Percentiles rank a stretch among this genome's conserved stretches.
Conservation (phyloP, 139 green algal species). For the Coccomyxa sp. region DNA sequence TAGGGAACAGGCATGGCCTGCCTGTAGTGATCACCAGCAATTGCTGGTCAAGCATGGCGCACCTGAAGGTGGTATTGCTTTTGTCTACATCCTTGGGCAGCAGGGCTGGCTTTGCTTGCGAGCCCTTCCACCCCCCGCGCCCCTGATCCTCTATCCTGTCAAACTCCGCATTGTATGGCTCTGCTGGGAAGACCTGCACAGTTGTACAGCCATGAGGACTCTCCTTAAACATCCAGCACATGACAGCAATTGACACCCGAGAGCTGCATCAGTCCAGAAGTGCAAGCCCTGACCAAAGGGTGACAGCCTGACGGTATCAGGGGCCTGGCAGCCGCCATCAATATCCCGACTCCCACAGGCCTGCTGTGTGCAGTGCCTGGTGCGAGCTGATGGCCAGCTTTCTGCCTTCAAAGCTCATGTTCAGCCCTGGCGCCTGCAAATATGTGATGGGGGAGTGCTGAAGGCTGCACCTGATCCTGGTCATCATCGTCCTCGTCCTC, state of each 20-base stretch:
- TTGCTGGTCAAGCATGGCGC: neutral
- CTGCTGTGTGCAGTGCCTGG: too few species aligned
- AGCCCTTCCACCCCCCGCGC: neutral
- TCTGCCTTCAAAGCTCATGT: too few species aligned
- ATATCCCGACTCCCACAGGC: too few species aligned
- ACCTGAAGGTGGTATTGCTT: neutral
- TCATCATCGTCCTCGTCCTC: neutral
- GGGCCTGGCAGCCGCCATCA: too few species aligned
- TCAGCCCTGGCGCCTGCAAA: too few species aligned
- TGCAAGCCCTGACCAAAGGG: too few species aligned
- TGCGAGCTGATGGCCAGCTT: too few species aligned
- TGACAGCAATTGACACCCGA: too few species aligned
- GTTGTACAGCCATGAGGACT: neutral
- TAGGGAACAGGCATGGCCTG: neutral
- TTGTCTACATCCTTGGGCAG: neutral
- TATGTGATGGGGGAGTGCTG: neutral
- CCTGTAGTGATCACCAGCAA: neutral
- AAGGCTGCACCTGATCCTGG: neutral
- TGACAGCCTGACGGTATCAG: too few species aligned
- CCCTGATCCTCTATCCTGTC: neutral
- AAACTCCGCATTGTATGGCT: neutral
- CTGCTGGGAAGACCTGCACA: neutral
- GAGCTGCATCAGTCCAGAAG: too few species aligned
- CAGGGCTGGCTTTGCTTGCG: neutral
- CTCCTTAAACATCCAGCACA: neutral